Evolutionary conservation across 139 green algal genomes (phyloP), one percentile per base, ranked within the genome.

Genomic region (Cymbomonas tetramitiformis): DNA sequence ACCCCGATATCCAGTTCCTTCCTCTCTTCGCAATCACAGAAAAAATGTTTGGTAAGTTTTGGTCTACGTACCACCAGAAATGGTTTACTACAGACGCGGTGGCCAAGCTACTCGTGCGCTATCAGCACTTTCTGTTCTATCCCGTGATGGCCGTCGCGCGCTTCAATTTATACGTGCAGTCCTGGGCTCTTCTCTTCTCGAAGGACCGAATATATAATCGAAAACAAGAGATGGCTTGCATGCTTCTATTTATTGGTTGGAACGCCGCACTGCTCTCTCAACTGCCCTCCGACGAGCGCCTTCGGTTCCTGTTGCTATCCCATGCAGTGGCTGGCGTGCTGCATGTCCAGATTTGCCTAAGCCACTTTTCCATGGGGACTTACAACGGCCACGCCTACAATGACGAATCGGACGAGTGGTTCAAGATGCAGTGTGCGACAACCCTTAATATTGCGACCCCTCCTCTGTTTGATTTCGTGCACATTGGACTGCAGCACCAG

Each of bases 401-500:
- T n/a, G 12, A 19, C 0, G 47, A 75, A 15, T 46, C 46, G 30
- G 30, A 57, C 9, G 47, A 65, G 24, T 82, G 53, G 51, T 29
- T 72, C 19, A 30, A 63, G 31, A 56, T 64, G 51, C 71, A 82
- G 63, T 34, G 76, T 24, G 23, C 36, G 7, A 54, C 48, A 0
- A 83, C 77, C 28, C 64, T 79, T 54, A 71, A 85, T 69, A 70
- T 72, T 55, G 63, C 34, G 39, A 79, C 72, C 56, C 72, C 68
- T 8, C n/a, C 18, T 3, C 79, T 59, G 73, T 31, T 72, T 54
- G 75, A 83, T 64, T 86, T 76, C 76, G 77, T 79, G 53, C 70
- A 86, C 46, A 76, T 76, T 25, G 78, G 78, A 1, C 58, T 86
- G 19, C 76, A 86, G 54, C 80, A 75, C 44, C 78, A 86, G 62